Base-by-base conservation (phyloP, 2,329 filamentous ascomycete species). In the Colletotrichum tropicale region DNA sequence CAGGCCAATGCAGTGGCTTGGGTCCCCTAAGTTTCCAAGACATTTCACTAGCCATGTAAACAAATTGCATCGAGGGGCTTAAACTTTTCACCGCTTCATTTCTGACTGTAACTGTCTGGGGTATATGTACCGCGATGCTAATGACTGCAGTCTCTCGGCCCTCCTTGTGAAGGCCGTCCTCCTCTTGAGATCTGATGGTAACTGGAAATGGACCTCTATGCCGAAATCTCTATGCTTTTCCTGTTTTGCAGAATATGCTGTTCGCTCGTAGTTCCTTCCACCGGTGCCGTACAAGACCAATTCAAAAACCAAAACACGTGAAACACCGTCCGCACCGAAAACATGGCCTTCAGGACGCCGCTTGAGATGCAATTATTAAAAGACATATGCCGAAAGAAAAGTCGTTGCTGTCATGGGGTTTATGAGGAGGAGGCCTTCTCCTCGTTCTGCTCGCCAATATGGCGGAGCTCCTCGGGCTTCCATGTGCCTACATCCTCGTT, bases 381-480 rank as follows among this genome's bases (percentile, higher is more conserved):
- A 66, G 36, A 77, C 52, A 69, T 55, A 58, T 38, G 55, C 60
- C 24, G 70, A 73, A 70, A 32, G 34, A 56, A 58, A 66, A 26
- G 32, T 68, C 67, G 72, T 62, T 56, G 66, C 66, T 30, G 30
- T 65, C 70, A 56, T 58, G 18, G 21, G 26, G 34, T 60, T 26
- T 78, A 61, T n/a, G 77, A 81, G 7, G 62, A 64, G 8, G 60
- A 81, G 16, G 65, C n/a, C 52, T 48, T 48, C 43, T 79, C 76
- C 30, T 79, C 78, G 76, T 81, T 77, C 78, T 75, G 74, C 65
- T 89, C 87, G 79, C 93, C 93, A 79, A 95, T 94, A 80, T 94
- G 92, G 77, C 93, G 89, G 81, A 94, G 91, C 79, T 85, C 90
- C 81, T 94, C 93, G 28, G 94, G 93, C 83, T 95, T 95, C 93